Evolutionary conservation across 1,139 yeast genomes (phyloP), one percentile per base, ranked within the genome.

Genomic region (Sugiyamaella novakii): DNA sequence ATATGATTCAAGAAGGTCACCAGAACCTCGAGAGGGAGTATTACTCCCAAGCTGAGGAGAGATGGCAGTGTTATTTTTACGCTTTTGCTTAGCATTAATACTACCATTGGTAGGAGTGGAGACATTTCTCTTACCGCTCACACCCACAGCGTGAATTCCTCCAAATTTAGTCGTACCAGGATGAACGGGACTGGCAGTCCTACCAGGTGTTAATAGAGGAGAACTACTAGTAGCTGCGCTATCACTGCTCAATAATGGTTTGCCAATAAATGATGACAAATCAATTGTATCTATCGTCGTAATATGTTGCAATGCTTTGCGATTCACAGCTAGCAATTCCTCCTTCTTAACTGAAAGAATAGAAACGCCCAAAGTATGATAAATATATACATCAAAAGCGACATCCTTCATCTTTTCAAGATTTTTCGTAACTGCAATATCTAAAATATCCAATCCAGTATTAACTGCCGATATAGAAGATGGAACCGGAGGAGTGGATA

Each of bases 321-420:
- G 27, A 19, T 28, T 33, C 6, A 18, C 27, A 18, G 41, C 47
- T 8, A 31, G 25, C 36, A 54, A 27, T 15, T 51, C 54, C 17
- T 43, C 41, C 27, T 35, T 41, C 25, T 28, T 44, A 10, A 55
- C 47, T 8, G 54, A 47, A 7, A 54, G 41, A 45, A 57, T 54
- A n/a, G 56, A 50, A 3, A 59, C 43, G 1, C 63, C 63, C 19
- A 46, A 46, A 39, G 59, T 44, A 43, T 59, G 61, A 44, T 50
- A 52, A 17, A 59, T 25, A 34, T 59, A 59, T 11, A 50, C 35
- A 34, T 59, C 63, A 48, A 59, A 54, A 11, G 54, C 54, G 4
- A 45, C 45, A 11, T 46, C 52, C 5, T 42, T 30, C 8, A 41
- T 28, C 11, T 46, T 37, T 12, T 57, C 61, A 21, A 53, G 37